Base-by-base conservation (phyloP, 257 asterid species). In the Capsicum rhomboideum region DNA sequence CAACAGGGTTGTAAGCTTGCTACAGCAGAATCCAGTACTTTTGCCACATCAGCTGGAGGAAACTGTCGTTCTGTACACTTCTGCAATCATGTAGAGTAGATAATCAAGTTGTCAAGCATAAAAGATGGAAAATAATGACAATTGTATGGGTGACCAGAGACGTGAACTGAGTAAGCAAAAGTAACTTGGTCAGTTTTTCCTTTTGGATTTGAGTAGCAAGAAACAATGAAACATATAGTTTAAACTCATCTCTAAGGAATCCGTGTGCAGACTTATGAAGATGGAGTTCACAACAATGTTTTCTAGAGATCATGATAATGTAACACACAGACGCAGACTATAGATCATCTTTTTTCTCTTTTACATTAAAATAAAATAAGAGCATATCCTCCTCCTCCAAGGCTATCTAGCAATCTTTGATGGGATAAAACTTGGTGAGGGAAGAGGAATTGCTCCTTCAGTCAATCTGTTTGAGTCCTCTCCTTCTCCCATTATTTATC, bases 61-160 rank as follows among this genome's bases (percentile, higher is more conserved):
- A 95, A 95, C 78, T 94, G 98, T 59, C 98, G 90, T 82, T 95
- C 99, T 12, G 99, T 95, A 83, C 98, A 95, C 84, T 95, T 97
- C 99, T 97, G 97, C 90, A 87, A 77, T 84, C 63, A 28, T 75
- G 81, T 75, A 75, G 26, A 16, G 49, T 8, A 50, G 29, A 68
- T 34, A 83, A 58, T 40, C 75, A 44, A 44, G 17, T 42, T 61
- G 71, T 14, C 49, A 31, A 44, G 34, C 82, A 44, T 72, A 23
- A 42, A n/a, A 44, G 44, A 58, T 55, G 59, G 34, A 28, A 14
- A 52, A 66, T 50, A 42, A 37, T 53, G 52, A 11, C 11, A 79
- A 18, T 21, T 40, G 31, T 71, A 40, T 42, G 53, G 44, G 23
- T 40, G 61, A 75, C 44, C 61, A 50, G 81, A 26, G 61, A 16